phyloP scores from a whole-genome alignment of 2,329 filamentous ascomycete species.

The Pseudogymnoascus sp. region DNA sequence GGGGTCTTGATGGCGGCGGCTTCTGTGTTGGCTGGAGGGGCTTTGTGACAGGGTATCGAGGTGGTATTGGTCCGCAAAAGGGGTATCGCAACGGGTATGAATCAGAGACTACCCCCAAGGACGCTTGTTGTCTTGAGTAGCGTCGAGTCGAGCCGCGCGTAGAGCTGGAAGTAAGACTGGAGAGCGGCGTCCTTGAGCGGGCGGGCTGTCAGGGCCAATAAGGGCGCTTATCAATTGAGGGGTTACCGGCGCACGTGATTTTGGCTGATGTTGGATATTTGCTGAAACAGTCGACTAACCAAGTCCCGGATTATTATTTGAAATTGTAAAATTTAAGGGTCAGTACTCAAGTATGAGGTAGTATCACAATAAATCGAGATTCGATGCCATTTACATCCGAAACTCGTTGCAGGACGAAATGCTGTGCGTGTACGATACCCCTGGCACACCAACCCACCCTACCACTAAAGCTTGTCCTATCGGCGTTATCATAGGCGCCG shows the following conservation, averaged over 20 bases:
- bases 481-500: slow-evolving; percentile 7
- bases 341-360: background rate
- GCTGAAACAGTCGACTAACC: background rate
- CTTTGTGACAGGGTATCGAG: background rate
- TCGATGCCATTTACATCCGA: background rate
- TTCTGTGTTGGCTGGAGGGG: background rate
- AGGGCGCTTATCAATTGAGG: slow-evolving; percentile 5
- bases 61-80: background rate
- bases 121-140: slow-evolving; percentile 3
- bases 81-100: background rate
- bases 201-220: background rate
- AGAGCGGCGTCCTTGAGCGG: background rate
- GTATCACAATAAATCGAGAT: slow-evolving; percentile 2
- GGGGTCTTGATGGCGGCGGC: background rate
- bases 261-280: slow-evolving; percentile 3
- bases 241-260: background rate
- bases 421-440: slow-evolving; percentile 1
- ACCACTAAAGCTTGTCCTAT: slow-evolving; percentile 3
- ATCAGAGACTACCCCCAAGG: slow-evolving; percentile 3
- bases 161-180: slow-evolving; percentile 6
- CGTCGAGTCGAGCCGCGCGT: background rate
- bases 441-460: slow-evolving; percentile 1
- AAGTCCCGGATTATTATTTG: background rate
- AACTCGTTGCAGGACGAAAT: slow-evolving; percentile 1
- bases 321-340: slow-evolving; percentile 1